Base-by-base conservation (phyloP, 768 basidiomycete species). In the Suillus ampliporus region DNA sequence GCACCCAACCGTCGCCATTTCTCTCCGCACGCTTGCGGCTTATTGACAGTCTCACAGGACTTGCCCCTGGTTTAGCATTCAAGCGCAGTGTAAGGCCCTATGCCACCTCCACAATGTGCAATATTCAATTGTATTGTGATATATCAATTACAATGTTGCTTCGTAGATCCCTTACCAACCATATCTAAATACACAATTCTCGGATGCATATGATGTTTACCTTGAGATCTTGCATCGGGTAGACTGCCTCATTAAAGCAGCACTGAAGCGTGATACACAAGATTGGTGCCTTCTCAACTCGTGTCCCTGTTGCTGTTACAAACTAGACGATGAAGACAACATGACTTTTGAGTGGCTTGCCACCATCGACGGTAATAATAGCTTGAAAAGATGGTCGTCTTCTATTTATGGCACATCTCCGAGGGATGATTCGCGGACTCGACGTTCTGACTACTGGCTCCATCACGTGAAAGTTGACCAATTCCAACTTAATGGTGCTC, bases 1-100 rank as follows among this genome's bases (percentile, higher is more conserved):
- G n/a, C n/a, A n/a, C n/a, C n/a, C n/a, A n/a, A 58, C 43, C 1
- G 19, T 70, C 21, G 64, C 70, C 2, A 61, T 74, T 19, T 68
- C 68, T 0, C 47, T 69, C 0, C 54, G 46, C 5, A 71, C 60
- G 0, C 64, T 75, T 35, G 61, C 66, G 1, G 37, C 52, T 0
- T 65, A 60, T 34, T 28, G 38, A 1, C 64, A 68, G 40, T 1
- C 14, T 1, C 67, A 70, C n/a, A 35, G 13, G 9, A 40, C 31
- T 0, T 67, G 64, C 26, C 67, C 65, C 0, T 17, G 28, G 1
- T 68, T 68, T 4, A 44, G 52, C 3, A 60, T 69, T 10, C 65
- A 68, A 31, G 63, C 37, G 2, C 58, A 61, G 19, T 41, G 38
- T 5, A 61, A 64, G 15, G 3, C 23, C 5, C 14, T 64, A 31